Evolutionary conservation across 257 asterid species (phyloP), one percentile per base, ranked within the genome.

Genomic region (Solanum clarkiae): DNA sequence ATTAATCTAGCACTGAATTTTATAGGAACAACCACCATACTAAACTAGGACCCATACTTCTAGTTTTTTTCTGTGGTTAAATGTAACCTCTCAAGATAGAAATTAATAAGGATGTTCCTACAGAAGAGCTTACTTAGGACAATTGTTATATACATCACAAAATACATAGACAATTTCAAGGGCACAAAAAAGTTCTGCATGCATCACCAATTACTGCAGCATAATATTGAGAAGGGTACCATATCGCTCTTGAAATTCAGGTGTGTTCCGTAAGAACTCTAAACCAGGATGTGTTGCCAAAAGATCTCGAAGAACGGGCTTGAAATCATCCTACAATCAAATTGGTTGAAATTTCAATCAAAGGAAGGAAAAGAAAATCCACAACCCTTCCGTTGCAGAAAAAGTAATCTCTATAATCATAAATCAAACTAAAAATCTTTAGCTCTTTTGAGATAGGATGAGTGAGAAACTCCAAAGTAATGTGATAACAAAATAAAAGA

Each of bases 181-280:
- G 80, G 54, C 17, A 70, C 29, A 18, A 42, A 42, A n/a, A 42
- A 40, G 0, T 18, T 40, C 17, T 70, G 54, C 53, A 70, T 70
- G 80, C 62, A 75, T 75, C 57, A 75, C 36, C 36, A 49, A 79
- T 6, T 53, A 53, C 29, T 53, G 16, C 51, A 65, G 80, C 70
- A 44, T 54, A 77, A 40, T n/a, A 83, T 70, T 16, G 68, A 87
- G 85, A 85, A 68, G 86, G 86, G 75, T 95, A 97, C 99, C 98
- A 86, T 97, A 97, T 97, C 99, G 93, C 92, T 97, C 99, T 91
- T 97, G 99, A 91, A 97, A 97, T 88, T 97, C 99, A 85, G 99
- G 98, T 87, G 99, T 97, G 81, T 97, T 91, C 89, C 94, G 98
- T 87, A 97, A 91, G 95, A 97, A 97, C 88, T 95, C 98, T 91